These are phyloP conservation scores for Dictyostelium discoideum DNA, from an alignment of 78 protist genomes.

Conservation along the genomic window DNA sequence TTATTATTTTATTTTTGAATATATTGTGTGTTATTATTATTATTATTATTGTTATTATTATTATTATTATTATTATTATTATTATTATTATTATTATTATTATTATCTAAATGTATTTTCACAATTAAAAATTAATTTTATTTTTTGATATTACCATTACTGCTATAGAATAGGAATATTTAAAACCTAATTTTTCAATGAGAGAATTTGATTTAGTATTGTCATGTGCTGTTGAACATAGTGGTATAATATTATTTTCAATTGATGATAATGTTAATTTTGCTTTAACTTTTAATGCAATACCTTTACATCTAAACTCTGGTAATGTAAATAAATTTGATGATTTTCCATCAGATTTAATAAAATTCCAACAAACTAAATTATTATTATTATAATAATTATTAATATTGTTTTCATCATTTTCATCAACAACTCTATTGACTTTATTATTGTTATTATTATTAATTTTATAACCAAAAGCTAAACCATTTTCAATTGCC, in stretches of 20 bases:
- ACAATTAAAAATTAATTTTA: neutral
- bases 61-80: no score
- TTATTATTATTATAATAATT: no score
- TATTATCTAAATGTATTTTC: no score
- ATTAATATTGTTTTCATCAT: no score
- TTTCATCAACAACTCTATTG: no score
- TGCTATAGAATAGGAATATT: neutral
- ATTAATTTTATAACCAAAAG: slow-evolving; percentile 5
- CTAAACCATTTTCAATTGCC: neutral
- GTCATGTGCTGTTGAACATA: neutral
- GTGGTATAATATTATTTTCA: neutral
- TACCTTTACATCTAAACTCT: neutral
- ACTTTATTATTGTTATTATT: no score
- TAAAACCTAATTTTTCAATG: neutral
- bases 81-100: no score
- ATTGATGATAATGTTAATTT: neutral
- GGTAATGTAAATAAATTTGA: neutral
- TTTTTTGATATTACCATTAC: neutral
- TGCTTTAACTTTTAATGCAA: neutral
- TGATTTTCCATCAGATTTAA: neutral
- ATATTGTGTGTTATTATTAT: no score
- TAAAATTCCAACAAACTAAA: neutral
- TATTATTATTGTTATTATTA: no score
- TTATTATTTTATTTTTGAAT: no score
- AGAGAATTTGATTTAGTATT: neutral